Percentiles rank a stretch among this genome's conserved stretches.
Evolutionary conservation across 495 filamentous ascomycete species (phyloP).

Genomic region (Annulohypoxylon nitens): DNA sequence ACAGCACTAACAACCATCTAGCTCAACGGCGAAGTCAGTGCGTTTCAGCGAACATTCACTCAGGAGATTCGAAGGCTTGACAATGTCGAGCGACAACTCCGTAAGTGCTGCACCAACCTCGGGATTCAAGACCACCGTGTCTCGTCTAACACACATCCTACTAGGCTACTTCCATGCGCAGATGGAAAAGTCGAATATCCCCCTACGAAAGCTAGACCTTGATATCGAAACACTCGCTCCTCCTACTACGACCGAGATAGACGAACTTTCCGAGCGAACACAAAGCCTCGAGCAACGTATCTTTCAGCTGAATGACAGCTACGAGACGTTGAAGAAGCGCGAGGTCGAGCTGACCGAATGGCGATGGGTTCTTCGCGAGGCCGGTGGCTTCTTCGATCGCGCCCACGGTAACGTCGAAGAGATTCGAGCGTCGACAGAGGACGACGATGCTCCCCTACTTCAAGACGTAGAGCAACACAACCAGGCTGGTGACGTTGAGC

Average conservation of each 20-base stretch:
- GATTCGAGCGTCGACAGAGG: slow-evolving; percentile 89
- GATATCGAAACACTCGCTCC: slow-evolving; percentile 86
- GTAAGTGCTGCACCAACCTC: slow-evolving; percentile 65
- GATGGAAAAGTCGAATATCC: slow-evolving; percentile 91
- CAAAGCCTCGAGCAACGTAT: slow-evolving; percentile 93
- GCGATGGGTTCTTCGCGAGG: slow-evolving; percentile 96
- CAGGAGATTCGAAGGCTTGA: slow-evolving; percentile 96
- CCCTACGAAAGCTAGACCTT: slow-evolving; percentile 85
- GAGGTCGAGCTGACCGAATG: slow-evolving; percentile 97
- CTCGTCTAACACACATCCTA: slow-evolving; percentile 18
- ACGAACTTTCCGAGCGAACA: slow-evolving; percentile 91
- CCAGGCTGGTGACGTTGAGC: slow-evolving; percentile 80
- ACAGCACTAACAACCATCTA: slow-evolving; percentile 56
- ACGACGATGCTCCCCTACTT: slow-evolving; percentile 83
- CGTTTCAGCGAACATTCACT: slow-evolving; percentile 97
- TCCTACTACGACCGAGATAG: slow-evolving; percentile 91
- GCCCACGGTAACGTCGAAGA: slow-evolving; percentile 96
- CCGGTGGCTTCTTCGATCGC: slow-evolving; percentile 96
- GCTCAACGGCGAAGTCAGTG: slow-evolving; percentile 92
- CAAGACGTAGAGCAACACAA: slow-evolving; percentile 88
- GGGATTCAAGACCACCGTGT: slow-evolving; percentile 1
- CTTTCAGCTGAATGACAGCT: slow-evolving; percentile 92
- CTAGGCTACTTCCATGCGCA: slow-evolving; percentile 90
- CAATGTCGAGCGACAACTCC: slow-evolving; percentile 97
- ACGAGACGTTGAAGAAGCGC: slow-evolving; percentile 96